A percentile compares a stretch with the other conserved stretches of the same genome.
Evolutionary conservation across 495 filamentous ascomycete species (phyloP).

Genomic region (Penicillium simplicissimum): DNA sequence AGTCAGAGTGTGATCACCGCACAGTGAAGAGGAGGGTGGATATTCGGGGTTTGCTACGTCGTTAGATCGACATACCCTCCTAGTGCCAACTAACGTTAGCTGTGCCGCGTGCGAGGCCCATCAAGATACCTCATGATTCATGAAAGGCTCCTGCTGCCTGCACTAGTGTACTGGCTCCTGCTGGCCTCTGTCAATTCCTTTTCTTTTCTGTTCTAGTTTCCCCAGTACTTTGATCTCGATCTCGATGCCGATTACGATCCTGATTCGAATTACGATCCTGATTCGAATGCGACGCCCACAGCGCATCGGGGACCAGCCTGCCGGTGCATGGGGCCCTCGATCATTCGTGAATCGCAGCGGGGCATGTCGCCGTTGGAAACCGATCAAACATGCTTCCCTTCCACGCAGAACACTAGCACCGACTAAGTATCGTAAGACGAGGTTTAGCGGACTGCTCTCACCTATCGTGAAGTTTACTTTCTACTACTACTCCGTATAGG

Average conservation of each 20-base stretch:
- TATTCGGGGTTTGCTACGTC: background rate
- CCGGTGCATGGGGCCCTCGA: slow-evolving; percentile 6
- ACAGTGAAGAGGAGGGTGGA: background rate
- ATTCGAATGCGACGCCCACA: background rate
- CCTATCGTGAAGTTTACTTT: background rate
- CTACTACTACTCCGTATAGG: background rate
- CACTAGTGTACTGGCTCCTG: too few species aligned
- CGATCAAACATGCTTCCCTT: slow-evolving; percentile 5
- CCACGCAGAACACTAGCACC: background rate
- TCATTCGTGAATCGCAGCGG: slow-evolving; percentile 2
- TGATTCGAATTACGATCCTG: background rate
- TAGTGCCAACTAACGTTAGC: background rate
- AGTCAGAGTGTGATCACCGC: background rate
- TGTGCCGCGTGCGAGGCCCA: background rate
- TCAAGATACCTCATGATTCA: background rate
- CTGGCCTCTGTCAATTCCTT: background rate
- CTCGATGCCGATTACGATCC: background rate
- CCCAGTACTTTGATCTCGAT: background rate
- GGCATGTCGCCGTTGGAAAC: background rate
- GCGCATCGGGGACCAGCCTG: slow-evolving; percentile 1
- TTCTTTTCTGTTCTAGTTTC: background rate
- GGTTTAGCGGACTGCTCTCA: background rate
- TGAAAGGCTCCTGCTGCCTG: background rate
- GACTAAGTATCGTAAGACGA: background rate
- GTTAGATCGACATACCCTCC: background rate